Base-by-base conservation (phyloP, 2,329 filamentous ascomycete genomes). In the Stagonosporopsis rhizophila region DNA sequence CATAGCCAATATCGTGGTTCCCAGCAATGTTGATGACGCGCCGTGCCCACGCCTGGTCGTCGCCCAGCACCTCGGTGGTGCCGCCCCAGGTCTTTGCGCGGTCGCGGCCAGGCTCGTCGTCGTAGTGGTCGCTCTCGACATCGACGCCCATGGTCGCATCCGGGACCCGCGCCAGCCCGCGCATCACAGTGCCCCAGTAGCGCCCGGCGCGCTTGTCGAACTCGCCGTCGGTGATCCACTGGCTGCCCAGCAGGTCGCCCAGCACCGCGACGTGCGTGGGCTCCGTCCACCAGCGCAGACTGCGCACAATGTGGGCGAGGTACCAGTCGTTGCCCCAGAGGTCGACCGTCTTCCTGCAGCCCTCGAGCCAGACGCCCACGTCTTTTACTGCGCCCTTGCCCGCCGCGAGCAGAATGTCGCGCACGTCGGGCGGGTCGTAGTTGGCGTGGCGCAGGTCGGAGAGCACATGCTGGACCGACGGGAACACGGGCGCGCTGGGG, bases 1-100 rank as follows among this genome's bases (percentile, higher is more conserved):
- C 92, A 73, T 99, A 99, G 30, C 95, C 95, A 69, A 99, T 88
- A 75, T 99, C 95, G 73, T 99, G 95, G 71, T 99, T 99, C 1
- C 95, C 95, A 0, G 88, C 92, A 23, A 98, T 86, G 65, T 96
- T 96, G 73, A 99, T 92, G 61, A 97, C 82, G 52, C 89, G 85
- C 37, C 81, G 83, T n/a, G 82, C 77, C 95, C 95, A 98, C 2
- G 77, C 75, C 6, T 80, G 76, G 55, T 85, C 81, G 42, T 61
- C 61, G 1, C 78, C 77, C 22, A 83, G 68, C 1, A 72, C 60
- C 58, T 82, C 77, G 15, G 67, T 61, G 12, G 61, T 72, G 4
- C 61, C 67, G 39, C 65, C 59, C 70, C 68, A 68, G 14, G 55
- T 58, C 44, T 50, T 63, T 52, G 58, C 60, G 19, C 61, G 23